Percentiles rank a stretch among this genome's conserved stretches.
phyloP scores from a whole-genome alignment of 768 basidiomycete species.

The Panaeolus cyanescens region DNA sequence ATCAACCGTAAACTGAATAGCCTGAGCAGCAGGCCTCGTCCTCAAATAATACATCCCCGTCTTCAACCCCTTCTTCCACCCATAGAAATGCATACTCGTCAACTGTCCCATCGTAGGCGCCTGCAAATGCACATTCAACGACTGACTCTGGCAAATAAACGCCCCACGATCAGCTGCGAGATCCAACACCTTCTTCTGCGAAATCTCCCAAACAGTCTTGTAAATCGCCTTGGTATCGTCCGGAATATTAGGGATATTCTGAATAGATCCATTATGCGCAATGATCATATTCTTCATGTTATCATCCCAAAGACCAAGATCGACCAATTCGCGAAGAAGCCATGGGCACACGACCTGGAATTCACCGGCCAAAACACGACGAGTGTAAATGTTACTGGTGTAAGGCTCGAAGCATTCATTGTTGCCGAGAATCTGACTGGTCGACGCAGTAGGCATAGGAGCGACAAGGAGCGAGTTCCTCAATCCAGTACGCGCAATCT shows the following conservation, averaged over 20 bases:
- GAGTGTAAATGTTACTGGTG: constrained; percentile 98
- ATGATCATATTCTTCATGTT: constrained; percentile 99
- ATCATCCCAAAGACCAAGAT: constrained; percentile 94
- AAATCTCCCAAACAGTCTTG: constrained; percentile 99
- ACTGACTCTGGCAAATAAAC: constrained; percentile 96
- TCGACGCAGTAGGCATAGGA: constrained; percentile 99
- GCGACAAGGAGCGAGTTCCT: constrained; percentile 89
- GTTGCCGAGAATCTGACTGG: constrained; percentile 96
- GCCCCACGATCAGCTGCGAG: constrained; percentile 98
- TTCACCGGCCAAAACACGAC: constrained; percentile 98
- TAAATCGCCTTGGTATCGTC: constrained; percentile 95
- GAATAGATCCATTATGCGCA: constrained; percentile 88
- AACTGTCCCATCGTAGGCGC: constrained; percentile 89
- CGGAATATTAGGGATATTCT: constrained; percentile 87
- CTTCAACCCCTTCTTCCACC: constrained; percentile 99
- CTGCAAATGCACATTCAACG: constrained; percentile 90
- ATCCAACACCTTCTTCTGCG: constrained; percentile 97
- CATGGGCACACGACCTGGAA: constrained; percentile 99
- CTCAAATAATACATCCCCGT: constrained; percentile 99
- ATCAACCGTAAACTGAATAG: constrained; percentile 98
- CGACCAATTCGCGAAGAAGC: constrained; percentile 97
- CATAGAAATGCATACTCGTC: constrained; percentile 97
- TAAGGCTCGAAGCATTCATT: constrained; percentile 99
- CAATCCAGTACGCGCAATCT: constrained; percentile 79
- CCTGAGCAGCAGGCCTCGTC: constrained; percentile 91